Conservation (phyloP, 2,329 filamentous ascomycete genomes). For the Phialophora macrospora region DNA sequence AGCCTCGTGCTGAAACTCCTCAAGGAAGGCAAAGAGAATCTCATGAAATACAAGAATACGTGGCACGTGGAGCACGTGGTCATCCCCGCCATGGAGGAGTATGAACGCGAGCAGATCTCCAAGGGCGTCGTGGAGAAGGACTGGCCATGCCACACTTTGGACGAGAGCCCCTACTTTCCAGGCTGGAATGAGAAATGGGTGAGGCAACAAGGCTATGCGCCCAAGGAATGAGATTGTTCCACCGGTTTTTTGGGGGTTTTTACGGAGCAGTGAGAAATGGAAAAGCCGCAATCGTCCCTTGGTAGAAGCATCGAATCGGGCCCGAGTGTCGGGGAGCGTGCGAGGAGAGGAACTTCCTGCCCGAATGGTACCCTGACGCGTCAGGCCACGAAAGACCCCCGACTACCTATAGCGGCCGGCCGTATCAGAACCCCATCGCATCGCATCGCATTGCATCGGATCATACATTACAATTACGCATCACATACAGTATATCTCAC, state of each 20-base stretch:
- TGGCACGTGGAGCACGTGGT: constrained; percentile 78
- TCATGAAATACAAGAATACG: constrained; percentile 82
- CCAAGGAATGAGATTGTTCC: not conserved
- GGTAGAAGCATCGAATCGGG: no score
- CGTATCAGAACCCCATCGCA: no score
- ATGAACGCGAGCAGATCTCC: constrained; percentile 68
- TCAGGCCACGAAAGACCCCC: no score
- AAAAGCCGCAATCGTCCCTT: not conserved
- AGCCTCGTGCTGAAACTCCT: constrained; percentile 70
- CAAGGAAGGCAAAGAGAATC: constrained; percentile 69
- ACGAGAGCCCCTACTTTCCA: constrained; percentile 75
- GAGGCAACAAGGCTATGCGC: constrained; percentile 62
- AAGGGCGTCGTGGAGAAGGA: constrained; percentile 63
- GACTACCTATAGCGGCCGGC: no score
- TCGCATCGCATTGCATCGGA: no score
- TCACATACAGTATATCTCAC: no score
- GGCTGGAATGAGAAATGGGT: constrained; percentile 79
- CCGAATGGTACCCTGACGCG: no score
- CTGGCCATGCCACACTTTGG: constrained; percentile 72
- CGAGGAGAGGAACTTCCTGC: no score
- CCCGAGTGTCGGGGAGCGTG: no score
- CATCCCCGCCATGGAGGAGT: constrained; percentile 67
- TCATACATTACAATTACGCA: no score
- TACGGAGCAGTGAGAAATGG: no score
- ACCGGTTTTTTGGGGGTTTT: no score